Percentiles rank a stretch among this genome's conserved stretches.
Conservation (phyloP, 148 eudicot genomes). For the Persicaria tinctoria region DNA sequence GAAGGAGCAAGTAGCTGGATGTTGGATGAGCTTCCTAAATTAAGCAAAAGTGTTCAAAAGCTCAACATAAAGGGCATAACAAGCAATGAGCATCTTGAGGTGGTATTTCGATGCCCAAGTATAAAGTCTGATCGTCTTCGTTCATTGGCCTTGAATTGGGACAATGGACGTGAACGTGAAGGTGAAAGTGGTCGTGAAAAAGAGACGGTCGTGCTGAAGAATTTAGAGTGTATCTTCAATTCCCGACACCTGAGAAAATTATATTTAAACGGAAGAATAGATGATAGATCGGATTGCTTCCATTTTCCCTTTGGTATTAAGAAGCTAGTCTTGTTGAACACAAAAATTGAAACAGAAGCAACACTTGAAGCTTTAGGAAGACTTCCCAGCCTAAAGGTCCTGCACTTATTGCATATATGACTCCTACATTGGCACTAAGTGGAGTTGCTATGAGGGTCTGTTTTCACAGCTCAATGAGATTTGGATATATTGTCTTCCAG, state of each 20-base stretch:
- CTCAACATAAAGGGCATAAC: slow-evolving; percentile 22
- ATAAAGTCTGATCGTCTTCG: slow-evolving; percentile 5
- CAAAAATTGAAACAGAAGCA: slow-evolving; percentile 9
- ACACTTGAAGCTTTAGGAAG: slow-evolving; percentile 19
- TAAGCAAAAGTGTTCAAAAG: slow-evolving; percentile 14
- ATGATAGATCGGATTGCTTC: slow-evolving; percentile 7
- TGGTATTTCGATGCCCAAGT: slow-evolving; percentile 14
- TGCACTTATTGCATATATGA: slow-evolving; percentile 16
- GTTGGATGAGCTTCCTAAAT: slow-evolving; percentile 11
- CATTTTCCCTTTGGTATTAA: slow-evolving; percentile 17
- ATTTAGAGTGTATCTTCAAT: background rate
- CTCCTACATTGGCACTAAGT: slow-evolving; percentile 23
- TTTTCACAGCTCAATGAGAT: slow-evolving; percentile 25
- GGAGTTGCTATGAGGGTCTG: slow-evolving; percentile 4
- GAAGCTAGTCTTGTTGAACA: slow-evolving; percentile 19
- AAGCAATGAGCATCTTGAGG: slow-evolving; percentile 16
- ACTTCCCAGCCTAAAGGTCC: slow-evolving; percentile 15
- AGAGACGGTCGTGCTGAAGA: background rate
- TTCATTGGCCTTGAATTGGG: slow-evolving; percentile 22
- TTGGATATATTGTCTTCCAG: slow-evolving; percentile 11
- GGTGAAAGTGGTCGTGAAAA: background rate
- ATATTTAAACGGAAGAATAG: slow-evolving; percentile 15
- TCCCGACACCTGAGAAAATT: slow-evolving; percentile 12
- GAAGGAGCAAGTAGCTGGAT: slow-evolving; percentile 25
- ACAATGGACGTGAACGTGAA: background rate